Evolutionary conservation across 2,329 filamentous ascomycete genomes (phyloP).

Genomic region (Curvularia lunata): DNA sequence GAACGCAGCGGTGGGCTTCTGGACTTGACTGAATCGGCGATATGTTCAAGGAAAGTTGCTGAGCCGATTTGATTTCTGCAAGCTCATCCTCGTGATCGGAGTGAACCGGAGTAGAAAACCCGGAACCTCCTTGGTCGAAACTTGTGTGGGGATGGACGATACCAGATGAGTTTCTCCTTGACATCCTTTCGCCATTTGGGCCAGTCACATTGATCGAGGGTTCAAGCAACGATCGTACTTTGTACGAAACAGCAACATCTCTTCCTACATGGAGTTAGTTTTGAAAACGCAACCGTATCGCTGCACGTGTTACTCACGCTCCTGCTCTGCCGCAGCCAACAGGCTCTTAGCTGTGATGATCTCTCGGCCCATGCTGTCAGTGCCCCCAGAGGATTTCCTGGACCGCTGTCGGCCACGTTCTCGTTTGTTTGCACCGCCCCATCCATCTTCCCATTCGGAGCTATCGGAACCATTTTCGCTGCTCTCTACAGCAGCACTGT

Average conservation of each 20-base stretch:
- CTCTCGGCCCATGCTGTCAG: conserved; percentile 45
- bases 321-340: conserved; percentile 77
- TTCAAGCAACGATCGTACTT: conserved; percentile 69
- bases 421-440: conserved; percentile 40
- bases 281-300: neutral
- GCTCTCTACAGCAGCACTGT: conserved; percentile 66
- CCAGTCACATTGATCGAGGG: conserved; percentile 70
- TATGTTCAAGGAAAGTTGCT: conserved; percentile 80
- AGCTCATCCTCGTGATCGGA: conserved; percentile 88
- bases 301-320: conserved; percentile 62
- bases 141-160: conserved; percentile 82
- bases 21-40: conserved; percentile 79
- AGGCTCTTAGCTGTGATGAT: conserved; percentile 63
- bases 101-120: conserved; percentile 67
- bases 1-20: conserved; percentile 79
- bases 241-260: conserved; percentile 60
- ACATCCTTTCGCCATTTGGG: conserved; percentile 64
- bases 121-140: conserved; percentile 74
- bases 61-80: conserved; percentile 84
- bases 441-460: conserved; percentile 70
- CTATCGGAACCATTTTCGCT: conserved; percentile 67
- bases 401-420: conserved; percentile 50
- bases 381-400: conserved; percentile 42
- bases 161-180: conserved; percentile 55
- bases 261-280: conserved; percentile 47